Percentiles rank a stretch among this genome's conserved stretches.
phyloP scores from a whole-genome alignment of 2,329 filamentous ascomycete species.

The Sarocladiaceae sp. region DNA sequence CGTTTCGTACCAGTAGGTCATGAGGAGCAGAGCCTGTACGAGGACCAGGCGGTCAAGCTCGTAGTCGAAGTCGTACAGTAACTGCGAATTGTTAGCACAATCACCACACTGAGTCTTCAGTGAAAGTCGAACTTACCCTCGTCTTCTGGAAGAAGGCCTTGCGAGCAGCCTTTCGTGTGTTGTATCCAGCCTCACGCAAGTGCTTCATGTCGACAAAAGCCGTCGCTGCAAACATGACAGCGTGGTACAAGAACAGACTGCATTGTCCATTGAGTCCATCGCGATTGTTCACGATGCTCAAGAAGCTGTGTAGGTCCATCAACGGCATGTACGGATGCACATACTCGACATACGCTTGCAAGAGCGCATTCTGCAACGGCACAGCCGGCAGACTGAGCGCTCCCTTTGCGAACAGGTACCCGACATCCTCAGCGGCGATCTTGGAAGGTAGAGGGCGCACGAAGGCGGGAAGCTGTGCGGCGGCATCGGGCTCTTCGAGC shows the following conservation, averaged over 20 bases:
- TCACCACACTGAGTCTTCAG: not conserved
- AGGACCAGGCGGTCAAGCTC: slow-evolving; percentile 85
- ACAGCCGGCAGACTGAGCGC: slow-evolving; percentile 71
- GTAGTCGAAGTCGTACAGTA: slow-evolving; percentile 93
- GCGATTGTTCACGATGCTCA: slow-evolving; percentile 56
- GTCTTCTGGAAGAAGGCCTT: slow-evolving; percentile 88
- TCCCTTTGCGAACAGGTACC: slow-evolving; percentile 79
- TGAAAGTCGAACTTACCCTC: slow-evolving; percentile 53
- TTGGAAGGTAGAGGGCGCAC: slow-evolving; percentile 75
- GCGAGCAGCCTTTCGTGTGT: slow-evolving; percentile 73
- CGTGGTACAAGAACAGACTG: slow-evolving; percentile 86
- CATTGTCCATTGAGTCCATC: slow-evolving; percentile 69
- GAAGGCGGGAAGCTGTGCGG: slow-evolving; percentile 57
- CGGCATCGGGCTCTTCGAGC: slow-evolving; percentile 42
- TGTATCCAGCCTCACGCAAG: slow-evolving; percentile 72
- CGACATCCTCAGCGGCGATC: slow-evolving; percentile 76
- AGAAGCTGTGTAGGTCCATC: slow-evolving; percentile 62
- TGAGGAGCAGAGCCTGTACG: slow-evolving; percentile 81
- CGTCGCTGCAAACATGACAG: slow-evolving; percentile 89
- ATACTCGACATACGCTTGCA: slow-evolving; percentile 81
- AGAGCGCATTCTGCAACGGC: slow-evolving; percentile 71
- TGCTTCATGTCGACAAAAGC: slow-evolving; percentile 81
- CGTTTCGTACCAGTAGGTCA: slow-evolving; percentile 98
- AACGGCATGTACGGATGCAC: slow-evolving; percentile 94
- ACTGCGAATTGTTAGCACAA: slow-evolving; percentile 35